Evolutionary conservation across 352 stramenopile genomes (phyloP).

Genomic region (Phytophthora pluvialis): DNA sequence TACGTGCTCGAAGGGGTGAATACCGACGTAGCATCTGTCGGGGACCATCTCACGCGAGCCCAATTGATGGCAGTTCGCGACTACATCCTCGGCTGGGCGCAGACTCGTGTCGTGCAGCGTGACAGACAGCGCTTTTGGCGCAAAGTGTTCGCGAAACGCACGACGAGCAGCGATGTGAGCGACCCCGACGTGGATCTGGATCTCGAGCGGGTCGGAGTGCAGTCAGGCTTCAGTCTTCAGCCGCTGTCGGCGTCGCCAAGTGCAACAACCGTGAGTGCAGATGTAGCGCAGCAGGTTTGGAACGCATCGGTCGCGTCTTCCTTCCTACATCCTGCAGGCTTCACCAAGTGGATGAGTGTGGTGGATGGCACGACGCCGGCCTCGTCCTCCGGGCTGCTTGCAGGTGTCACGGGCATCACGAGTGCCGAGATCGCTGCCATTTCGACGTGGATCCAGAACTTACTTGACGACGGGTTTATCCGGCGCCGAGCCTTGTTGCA

Average conservation of each 20-base stretch:
- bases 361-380: slow-evolving; percentile 23
- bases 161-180: slow-evolving; percentile 41
- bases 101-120: slow-evolving; percentile 47
- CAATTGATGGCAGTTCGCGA: slow-evolving; percentile 67
- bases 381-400: slow-evolving; percentile 13
- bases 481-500: slow-evolving; percentile 57
- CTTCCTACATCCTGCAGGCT: slow-evolving; percentile 56
- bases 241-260: slow-evolving; percentile 34
- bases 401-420: slow-evolving; percentile 25
- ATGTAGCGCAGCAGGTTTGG: slow-evolving; percentile 54
- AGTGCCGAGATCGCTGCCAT: slow-evolving; percentile 45
- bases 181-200: slow-evolving; percentile 73
- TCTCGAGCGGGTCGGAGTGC: slow-evolving; percentile 48
- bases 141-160: slow-evolving; percentile 52
- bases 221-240: slow-evolving; percentile 62
- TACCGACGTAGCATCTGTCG: slow-evolving; percentile 54
- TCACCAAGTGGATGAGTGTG: slow-evolving; percentile 52
- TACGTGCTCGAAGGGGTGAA: slow-evolving; percentile 68
- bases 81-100: slow-evolving; percentile 64
- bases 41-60: slow-evolving; percentile 59
- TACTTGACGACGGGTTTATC: slow-evolving; percentile 57
- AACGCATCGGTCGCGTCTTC: slow-evolving; percentile 42
- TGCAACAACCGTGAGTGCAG: slow-evolving; percentile 34
- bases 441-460: slow-evolving; percentile 45
- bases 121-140: slow-evolving; percentile 75